Base-by-base conservation (phyloP, 164 flowering plant species). In the Dillenia turbinata region DNA sequence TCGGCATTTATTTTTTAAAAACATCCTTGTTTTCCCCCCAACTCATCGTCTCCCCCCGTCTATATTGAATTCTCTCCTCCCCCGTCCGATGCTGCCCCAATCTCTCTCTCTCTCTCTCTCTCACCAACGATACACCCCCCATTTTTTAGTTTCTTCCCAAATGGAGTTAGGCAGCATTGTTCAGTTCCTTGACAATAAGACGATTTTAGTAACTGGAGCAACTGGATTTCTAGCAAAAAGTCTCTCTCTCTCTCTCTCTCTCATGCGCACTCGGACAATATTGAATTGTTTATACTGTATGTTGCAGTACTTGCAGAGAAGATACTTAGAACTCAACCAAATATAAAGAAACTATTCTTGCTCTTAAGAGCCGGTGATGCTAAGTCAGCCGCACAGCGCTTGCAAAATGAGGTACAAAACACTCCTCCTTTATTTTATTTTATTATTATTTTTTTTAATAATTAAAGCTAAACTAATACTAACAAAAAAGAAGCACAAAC, bases 221-320 rank as follows among this genome's bases (percentile, higher is more conserved):
- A 78, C 90, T 68, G 90, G 94, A 16, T 88, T 88, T 69, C 74
- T 88, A 12, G 94, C 86, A 40, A 88, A 88, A 71, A 78, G 94
- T 52, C 66, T 44, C 48, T 10, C 40, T 61, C 49, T 64, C 59
- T 52, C 60, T 66, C 17, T 45, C 61, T 47, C 24, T 44, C 51
- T 49, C n/a, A 3, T 1, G 3, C 11, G 10, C 44, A 44, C 9
- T 10, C 11, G 19, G 0, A 10, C 12, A 11, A 3, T n/a, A 47
- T 19, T 14, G 11, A 4, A 9, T 51, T 2, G 4, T 15, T 48
- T 63, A 54, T 13, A 54, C 59, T 55, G 17, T 24, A 48, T 44
- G 17, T 8, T 77, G 77, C 71, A 82, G 88, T 84, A 49, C 73
- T 86, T n/a, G 71, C 81, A 54, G 94, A 87, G 79, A 87, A 85